Percentiles rank a stretch among this genome's conserved stretches.
These are phyloP conservation scores for Austropuccinia psidii DNA, from an alignment of 1,284 basidiomycete species.

Conservation along the genomic window DNA sequence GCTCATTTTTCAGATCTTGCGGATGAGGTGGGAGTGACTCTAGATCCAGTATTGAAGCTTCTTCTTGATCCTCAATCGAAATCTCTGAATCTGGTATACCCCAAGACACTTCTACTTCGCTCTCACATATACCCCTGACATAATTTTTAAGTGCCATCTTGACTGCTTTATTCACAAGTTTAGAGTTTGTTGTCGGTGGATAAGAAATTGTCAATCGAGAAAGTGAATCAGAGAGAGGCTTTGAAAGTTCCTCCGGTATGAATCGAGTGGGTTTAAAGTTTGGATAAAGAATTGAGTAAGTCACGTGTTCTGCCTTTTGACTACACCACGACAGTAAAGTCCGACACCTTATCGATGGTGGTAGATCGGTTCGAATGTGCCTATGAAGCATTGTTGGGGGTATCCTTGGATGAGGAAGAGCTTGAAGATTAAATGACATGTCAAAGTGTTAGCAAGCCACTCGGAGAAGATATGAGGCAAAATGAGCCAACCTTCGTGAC, in stretches of 20 bases:
- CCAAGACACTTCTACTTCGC: constrained; percentile 24
- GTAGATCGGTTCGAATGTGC: constrained; percentile 10
- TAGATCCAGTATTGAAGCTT: not conserved
- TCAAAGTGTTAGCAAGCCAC: not conserved
- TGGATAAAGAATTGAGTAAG: not conserved
- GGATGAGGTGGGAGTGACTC: constrained; percentile 19
- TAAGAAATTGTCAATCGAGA: not conserved
- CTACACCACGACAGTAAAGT: constrained; percentile 26
- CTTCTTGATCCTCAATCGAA: not conserved
- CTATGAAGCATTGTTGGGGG: not conserved
- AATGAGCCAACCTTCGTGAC: constrained; percentile 11
- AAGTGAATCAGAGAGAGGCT: not conserved
- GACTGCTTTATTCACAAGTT: not conserved
- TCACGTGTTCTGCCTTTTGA: constrained; percentile 27
- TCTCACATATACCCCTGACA: constrained; percentile 16
- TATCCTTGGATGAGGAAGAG: constrained; percentile 23
- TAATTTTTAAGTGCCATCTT: constrained; percentile 5
- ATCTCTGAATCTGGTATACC: not conserved
- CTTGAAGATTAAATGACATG: not conserved
- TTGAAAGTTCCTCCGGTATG: not conserved
- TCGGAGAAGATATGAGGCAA: not conserved
- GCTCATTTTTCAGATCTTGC: constrained; percentile 23
- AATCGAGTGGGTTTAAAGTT: constrained; percentile 14
- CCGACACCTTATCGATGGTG: constrained; percentile 20
- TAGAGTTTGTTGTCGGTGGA: not conserved